Percentiles rank a stretch among this genome's conserved stretches.
Conservation (phyloP, 2,329 filamentous ascomycete species). For the Botryotinia convoluta region DNA sequence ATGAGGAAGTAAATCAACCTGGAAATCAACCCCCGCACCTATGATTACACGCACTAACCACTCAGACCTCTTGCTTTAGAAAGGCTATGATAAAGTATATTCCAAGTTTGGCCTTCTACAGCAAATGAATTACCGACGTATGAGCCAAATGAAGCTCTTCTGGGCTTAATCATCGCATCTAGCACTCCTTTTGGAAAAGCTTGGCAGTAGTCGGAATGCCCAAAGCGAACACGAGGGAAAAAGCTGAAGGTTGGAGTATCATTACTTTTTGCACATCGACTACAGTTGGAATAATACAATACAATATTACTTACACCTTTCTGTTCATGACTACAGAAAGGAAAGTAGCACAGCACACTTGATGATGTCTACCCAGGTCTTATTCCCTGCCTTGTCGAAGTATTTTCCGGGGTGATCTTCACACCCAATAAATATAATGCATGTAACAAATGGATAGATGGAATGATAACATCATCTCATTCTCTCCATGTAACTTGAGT, state of each 20-base stretch:
- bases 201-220: neutral
- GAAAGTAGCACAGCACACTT: neutral
- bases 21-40: neutral
- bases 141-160: neutral
- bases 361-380: neutral
- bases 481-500: neutral
- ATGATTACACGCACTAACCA: slow-evolving; percentile 12
- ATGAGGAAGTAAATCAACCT: slow-evolving; percentile 18
- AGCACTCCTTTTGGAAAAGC: neutral
- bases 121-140: neutral
- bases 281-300: neutral
- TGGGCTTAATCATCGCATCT: slow-evolving; percentile 1
- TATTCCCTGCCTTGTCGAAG: neutral
- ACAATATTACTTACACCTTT: neutral
- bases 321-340: neutral
- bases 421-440: neutral
- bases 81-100: neutral
- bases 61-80: slow-evolving; percentile 11
- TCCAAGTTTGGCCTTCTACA: slow-evolving; percentile 11
- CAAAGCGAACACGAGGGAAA: slow-evolving; percentile 9
- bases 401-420: slow-evolving; percentile 10
- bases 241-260: slow-evolving; percentile 2
- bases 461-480: neutral
- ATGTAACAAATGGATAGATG: neutral
- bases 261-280: slow-evolving; percentile 2